Evolutionary conservation across 257 asterid genomes (phyloP).

Genomic region (Solanum rostratum): DNA sequence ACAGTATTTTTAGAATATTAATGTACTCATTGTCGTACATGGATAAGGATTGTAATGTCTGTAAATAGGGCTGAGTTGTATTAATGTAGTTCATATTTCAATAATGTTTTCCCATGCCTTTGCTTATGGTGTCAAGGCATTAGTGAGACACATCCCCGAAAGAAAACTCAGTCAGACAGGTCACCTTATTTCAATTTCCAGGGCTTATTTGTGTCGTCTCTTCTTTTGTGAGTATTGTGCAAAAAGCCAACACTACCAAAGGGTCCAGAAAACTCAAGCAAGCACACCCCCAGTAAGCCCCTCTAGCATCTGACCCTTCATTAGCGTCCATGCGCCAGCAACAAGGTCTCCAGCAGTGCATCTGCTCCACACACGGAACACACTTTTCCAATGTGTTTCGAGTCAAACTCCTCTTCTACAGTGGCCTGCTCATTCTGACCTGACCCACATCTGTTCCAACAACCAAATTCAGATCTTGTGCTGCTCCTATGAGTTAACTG

Average conservation of each 20-base stretch:
- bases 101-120: background rate
- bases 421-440: no score
- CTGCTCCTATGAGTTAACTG: no score
- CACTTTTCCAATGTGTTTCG: no score
- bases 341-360: no score
- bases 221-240: background rate
- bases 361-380: no score
- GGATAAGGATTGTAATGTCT: slow-evolving; percentile 7
- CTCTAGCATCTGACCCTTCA: background rate
- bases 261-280: background rate
- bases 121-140: background rate
- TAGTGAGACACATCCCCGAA: background rate
- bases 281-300: background rate
- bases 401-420: no score
- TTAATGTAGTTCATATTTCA: background rate
- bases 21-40: background rate
- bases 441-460: no score
- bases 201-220: background rate
- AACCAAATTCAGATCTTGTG: no score
- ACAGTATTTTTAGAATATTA: background rate
- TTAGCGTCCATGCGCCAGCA: background rate
- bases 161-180: background rate
- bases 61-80: background rate
- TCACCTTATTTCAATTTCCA: background rate
- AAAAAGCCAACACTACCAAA: background rate